phyloP scores from a whole-genome alignment of 208 protist genomes.

The Acanthamoeba royreba region DNA sequence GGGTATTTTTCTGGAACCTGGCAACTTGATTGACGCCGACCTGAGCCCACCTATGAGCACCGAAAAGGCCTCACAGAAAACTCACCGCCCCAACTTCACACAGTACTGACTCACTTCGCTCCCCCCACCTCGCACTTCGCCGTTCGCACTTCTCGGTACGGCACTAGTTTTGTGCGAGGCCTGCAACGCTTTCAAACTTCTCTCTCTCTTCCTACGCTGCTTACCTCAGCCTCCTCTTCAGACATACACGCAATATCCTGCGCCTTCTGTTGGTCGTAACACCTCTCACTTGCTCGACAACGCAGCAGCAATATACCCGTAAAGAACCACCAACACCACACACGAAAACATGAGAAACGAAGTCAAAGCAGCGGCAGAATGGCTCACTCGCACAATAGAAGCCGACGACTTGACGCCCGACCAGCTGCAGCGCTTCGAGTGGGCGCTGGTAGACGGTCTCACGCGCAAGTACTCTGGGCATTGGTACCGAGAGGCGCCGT shows the following conservation, averaged over 20 bases:
- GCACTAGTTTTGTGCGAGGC: too few relatives aligned
- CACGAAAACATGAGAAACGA: conserved; percentile 10
- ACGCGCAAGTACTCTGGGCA: neutral
- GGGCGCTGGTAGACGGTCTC: neutral
- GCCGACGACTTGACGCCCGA: neutral
- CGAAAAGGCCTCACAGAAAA: neutral
- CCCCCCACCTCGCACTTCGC: too few relatives aligned
- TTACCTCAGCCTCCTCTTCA: too few relatives aligned
- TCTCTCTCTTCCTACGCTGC: too few relatives aligned
- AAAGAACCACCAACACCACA: too few relatives aligned
- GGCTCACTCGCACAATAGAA: neutral
- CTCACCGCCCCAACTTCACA: neutral
- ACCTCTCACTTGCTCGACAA: too few relatives aligned
- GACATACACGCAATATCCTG: too few relatives aligned
- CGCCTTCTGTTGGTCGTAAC: too few relatives aligned
- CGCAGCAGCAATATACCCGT: too few relatives aligned
- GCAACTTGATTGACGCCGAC: neutral
- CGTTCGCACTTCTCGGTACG: too few relatives aligned
- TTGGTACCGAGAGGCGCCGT: conserved; percentile 6
- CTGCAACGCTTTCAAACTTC: too few relatives aligned
- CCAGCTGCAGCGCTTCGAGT: neutral
- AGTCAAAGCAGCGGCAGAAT: neutral
- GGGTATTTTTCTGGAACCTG: neutral
- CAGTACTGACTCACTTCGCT: too few relatives aligned
- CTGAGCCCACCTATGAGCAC: neutral